A percentile compares a stretch with the other conserved stretches of the same genome.
Conservation (phyloP, 139 green algal genomes). For the Chlamydomonas sp. region DNA sequence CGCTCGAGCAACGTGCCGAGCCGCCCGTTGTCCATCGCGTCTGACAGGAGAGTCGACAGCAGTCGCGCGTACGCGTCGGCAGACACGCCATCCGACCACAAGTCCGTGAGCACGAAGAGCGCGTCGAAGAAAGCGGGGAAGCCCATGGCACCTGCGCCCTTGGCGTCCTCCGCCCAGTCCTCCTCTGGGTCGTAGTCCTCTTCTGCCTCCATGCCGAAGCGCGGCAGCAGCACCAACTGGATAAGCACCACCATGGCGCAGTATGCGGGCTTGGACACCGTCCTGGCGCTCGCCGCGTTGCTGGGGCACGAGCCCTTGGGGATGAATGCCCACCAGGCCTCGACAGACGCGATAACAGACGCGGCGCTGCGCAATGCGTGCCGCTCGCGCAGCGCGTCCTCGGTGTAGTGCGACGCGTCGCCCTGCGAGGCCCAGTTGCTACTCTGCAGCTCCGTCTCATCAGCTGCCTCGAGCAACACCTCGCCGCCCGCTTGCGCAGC, state of each 20-base stretch:
- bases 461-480: no score
- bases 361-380: conserved; percentile 2
- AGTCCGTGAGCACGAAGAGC: conserved; percentile 27
- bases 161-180: conserved; percentile 28
- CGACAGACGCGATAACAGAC: neutral
- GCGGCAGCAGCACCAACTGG: conserved; percentile 4
- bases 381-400: conserved; percentile 2
- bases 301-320: neutral
- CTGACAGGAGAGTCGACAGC: no score
- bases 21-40: no score
- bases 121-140: conserved; percentile 22
- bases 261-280: neutral
- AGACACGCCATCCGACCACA: no score
- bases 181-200: conserved; percentile 7
- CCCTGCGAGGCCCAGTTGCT: conserved; percentile 8
- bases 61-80: no score
- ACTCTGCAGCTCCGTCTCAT: no score
- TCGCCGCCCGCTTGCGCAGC: no score
- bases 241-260: neutral
- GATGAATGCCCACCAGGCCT: conserved; percentile 1
- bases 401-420: conserved; percentile 6
- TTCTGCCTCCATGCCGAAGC: conserved; percentile 1
- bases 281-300: neutral
- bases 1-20: no score
- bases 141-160: conserved; percentile 24